phyloP scores from a whole-genome alignment of 768 basidiomycete species.

The Hygrocybe coccinea region DNA sequence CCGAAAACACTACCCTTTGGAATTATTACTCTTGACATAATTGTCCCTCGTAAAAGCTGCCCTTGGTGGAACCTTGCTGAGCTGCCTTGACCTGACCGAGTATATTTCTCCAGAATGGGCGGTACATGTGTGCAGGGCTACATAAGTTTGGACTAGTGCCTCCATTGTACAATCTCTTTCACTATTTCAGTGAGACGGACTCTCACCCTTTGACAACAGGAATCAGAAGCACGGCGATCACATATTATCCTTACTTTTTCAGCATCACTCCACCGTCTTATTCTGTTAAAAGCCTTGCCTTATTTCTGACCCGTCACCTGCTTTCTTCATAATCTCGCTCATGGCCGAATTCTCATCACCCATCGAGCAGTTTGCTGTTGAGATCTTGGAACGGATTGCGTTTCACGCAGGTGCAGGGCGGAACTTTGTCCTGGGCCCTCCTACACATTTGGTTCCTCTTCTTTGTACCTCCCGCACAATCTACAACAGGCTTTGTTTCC shows the following conservation, averaged over 20 bases:
- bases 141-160: background rate
- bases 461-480: slow-evolving; percentile 36
- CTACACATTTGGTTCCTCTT: slow-evolving; percentile 34
- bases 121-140: no score
- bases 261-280: background rate
- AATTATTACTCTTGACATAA: no score
- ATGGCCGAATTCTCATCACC: slow-evolving; percentile 13
- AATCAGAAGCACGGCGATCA: slow-evolving; percentile 28
- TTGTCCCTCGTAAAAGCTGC: no score
- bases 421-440: slow-evolving; percentile 41
- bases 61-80: no score
- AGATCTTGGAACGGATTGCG: slow-evolving; percentile 41
- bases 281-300: background rate
- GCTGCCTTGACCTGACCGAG: no score
- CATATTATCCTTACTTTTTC: slow-evolving; percentile 10
- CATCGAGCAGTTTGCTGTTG: slow-evolving; percentile 20
- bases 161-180: background rate
- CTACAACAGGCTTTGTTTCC: slow-evolving; percentile 31
- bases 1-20: no score
- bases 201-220: background rate
- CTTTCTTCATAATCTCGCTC: slow-evolving; percentile 2
- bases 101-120: no score
- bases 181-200: background rate
- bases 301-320: background rate
- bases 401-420: slow-evolving; percentile 32